Conservation (phyloP, 805 yeast genomes). For the Zygosaccharomyces gambellarensis region DNA sequence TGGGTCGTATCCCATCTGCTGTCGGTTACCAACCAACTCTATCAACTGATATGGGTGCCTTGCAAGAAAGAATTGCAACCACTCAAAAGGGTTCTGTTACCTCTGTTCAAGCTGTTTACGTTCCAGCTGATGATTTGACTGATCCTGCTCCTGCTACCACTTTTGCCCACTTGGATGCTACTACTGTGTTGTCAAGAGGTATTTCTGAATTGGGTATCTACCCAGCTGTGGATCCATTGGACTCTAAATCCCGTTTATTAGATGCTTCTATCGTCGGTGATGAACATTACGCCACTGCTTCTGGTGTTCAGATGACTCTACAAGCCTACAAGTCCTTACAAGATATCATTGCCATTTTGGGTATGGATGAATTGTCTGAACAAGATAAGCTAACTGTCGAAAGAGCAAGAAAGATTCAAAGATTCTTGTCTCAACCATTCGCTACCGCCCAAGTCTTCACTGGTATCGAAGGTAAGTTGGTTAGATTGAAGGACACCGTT, state of each 20-base stretch:
- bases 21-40: conserved; percentile 99
- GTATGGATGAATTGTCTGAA: conserved; percentile 99
- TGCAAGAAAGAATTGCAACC: conserved; percentile 99
- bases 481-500: conserved; percentile 92
- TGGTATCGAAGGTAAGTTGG: conserved; percentile 98
- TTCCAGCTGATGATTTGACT: conserved; percentile 99
- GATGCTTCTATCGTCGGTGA: conserved; percentile 97
- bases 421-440: conserved; percentile 99
- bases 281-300: conserved; percentile 96
- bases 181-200: conserved; percentile 99
- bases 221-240: conserved; percentile 99
- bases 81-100: conserved; percentile 99
- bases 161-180: conserved; percentile 99
- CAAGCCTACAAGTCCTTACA: conserved; percentile 99
- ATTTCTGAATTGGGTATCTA: conserved; percentile 99
- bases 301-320: conserved; percentile 93
- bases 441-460: conserved; percentile 99
- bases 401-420: conserved; percentile 99
- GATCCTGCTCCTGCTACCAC: conserved; percentile 99
- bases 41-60: conserved; percentile 99
- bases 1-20: conserved; percentile 99
- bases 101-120: conserved; percentile 99
- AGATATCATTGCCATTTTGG: conserved; percentile 99
- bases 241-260: conserved; percentile 97
- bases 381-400: conserved; percentile 98